Conservation (phyloP, 2,329 filamentous ascomycete species). For the Apiospora hydei region DNA sequence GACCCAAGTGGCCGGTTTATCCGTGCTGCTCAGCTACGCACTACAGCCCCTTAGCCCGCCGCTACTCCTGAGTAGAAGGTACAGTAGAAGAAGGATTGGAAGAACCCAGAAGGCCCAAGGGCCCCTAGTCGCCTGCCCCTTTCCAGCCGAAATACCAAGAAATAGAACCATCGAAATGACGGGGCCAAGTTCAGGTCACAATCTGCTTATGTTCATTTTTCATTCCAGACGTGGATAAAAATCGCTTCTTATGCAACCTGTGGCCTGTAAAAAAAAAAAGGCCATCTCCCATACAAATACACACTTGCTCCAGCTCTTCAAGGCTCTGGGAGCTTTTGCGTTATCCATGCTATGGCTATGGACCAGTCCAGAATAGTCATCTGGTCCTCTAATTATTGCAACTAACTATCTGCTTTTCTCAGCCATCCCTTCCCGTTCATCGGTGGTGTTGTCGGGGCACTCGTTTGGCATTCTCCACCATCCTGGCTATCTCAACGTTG, state of each 20-base stretch:
- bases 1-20: slow-evolving; percentile 15
- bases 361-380: background rate
- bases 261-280: slow-evolving; percentile 13
- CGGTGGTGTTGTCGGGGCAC: slow-evolving; percentile 18
- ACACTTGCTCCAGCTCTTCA: slow-evolving; percentile 7
- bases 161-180: background rate
- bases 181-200: background rate
- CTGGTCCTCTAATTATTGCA: background rate
- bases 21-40: slow-evolving; percentile 9
- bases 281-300: slow-evolving; percentile 18
- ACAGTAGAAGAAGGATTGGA: background rate
- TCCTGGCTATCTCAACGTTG: slow-evolving; percentile 69
- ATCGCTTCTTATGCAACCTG: slow-evolving; percentile 22
- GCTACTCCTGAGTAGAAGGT: background rate
- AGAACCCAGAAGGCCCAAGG: background rate
- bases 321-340: slow-evolving; percentile 7
- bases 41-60: slow-evolving; percentile 7
- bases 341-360: background rate
- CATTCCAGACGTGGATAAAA: background rate
- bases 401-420: background rate
- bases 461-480: slow-evolving; percentile 48
- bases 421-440: background rate
- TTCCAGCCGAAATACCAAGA: background rate
- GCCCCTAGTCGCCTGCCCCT: background rate
- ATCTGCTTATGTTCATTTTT: background rate